Base-by-base conservation (phyloP, 2,329 filamentous ascomycete genomes). In the Xylariaceae sp. region DNA sequence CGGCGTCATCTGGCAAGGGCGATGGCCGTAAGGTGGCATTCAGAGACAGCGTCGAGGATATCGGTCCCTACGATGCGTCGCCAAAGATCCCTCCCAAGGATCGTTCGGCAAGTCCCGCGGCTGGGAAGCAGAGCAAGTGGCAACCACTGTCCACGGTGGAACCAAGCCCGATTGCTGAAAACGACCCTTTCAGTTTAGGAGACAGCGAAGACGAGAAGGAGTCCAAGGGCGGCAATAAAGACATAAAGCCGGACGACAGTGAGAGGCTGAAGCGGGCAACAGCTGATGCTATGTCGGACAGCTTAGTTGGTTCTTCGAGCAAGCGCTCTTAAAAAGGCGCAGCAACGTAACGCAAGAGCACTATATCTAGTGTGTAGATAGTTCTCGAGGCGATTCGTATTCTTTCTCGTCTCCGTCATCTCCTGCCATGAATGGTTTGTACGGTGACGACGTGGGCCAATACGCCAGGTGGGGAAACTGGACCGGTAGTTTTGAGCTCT, bases 161-260 rank as follows among this genome's bases (percentile, higher is more conserved):
- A 48, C 88, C 89, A 1, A 83, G 78, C 47, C 89, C 90, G 11
- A 84, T 95, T 46, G 74, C 76, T 13, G 88, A 97, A 52, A 90
- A 95, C 54, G 92, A 98, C 57, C 92, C 92, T 0, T 98, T 98
- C 66, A 96, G 88, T 56, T 74, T 98, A 11, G 92, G 92, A 4
- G 90, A 97, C 53, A 94, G 88, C 56, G 90, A 97, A 51, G 89
- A 95, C 51, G 92, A 98, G 63, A 84, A 84, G 52, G 86, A 89
- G 37, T 64, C 69, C 12, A 92, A 88, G 65, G 73, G 75, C 31
- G 81, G 51, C 15, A 81, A 59, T 36, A 73, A 74, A 55, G 67
- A 72, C 18, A 59, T 59, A 40, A 71, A 74, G 53, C 55, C 69
- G 48, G 74, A 78, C 38, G 71, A 81, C 43, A 70, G 59, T 46